Evolutionary conservation across 2,329 filamentous ascomycete species (phyloP).

Genomic region (Aspergillus versicolor): DNA sequence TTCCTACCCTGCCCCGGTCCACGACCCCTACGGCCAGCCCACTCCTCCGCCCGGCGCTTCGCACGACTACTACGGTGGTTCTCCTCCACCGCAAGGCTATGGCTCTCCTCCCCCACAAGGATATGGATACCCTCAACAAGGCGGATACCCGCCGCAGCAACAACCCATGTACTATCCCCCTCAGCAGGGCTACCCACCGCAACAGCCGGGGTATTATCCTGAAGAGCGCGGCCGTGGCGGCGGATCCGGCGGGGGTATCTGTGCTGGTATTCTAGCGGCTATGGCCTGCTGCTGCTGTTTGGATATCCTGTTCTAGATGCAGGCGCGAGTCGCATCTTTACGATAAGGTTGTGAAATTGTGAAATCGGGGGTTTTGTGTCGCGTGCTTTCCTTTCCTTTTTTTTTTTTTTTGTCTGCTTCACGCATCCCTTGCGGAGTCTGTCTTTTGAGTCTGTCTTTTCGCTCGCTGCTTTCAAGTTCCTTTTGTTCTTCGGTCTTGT

Average conservation of each 20-base stretch:
- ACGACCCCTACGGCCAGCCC: conserved; percentile 27
- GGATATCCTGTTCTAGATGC: conserved; percentile 44
- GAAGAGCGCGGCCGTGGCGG: conserved; percentile 33
- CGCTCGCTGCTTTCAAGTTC: not conserved
- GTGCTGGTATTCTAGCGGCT: conserved; percentile 48
- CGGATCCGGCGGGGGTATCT: conserved; percentile 40
- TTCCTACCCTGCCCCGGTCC: conserved; percentile 36
- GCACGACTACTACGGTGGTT: conserved; percentile 36
- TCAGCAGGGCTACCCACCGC: conserved; percentile 24
- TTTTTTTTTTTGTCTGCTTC: not conserved
- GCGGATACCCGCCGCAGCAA: conserved; percentile 30
- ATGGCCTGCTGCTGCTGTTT: conserved; percentile 52
- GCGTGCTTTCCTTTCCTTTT: not conserved
- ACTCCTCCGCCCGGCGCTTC: conserved; percentile 29
- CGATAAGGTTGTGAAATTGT: no score
- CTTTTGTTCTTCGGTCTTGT: not conserved
- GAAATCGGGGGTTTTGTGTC: not conserved
- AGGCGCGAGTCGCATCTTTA: not conserved
- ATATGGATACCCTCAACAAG: conserved; percentile 18
- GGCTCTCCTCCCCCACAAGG: conserved; percentile 11
- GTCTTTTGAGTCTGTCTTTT: not conserved
- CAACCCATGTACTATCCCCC: conserved; percentile 37
- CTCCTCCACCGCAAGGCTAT: conserved; percentile 33
- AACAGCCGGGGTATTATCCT: conserved; percentile 39
- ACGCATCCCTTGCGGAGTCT: not conserved